Base-by-base conservation (phyloP, 495 filamentous ascomycete species). In the Xylaria curta region DNA sequence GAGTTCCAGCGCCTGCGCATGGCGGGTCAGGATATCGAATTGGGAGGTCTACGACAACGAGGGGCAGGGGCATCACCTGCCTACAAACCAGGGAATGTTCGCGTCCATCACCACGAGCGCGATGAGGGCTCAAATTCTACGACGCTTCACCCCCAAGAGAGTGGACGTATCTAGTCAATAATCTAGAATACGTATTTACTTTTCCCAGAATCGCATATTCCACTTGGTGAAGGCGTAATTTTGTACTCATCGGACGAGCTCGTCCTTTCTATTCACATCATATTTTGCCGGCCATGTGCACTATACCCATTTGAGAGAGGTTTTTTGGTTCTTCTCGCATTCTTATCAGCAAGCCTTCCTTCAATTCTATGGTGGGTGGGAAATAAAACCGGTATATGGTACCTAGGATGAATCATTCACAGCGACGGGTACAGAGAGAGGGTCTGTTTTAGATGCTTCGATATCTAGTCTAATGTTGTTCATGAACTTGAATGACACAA, bases 1-100 rank as follows among this genome's bases (percentile, higher is more conserved):
- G 82, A 82, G 61, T 26, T 24, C 1, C 75, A 74, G 3, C 61
- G 80, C 15, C 38, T 68, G 49, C 63, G 66, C 8, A 72, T 72
- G 21, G 36, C 54, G 38, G 53, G 67, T 2, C 73, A 73, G n/a
- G 77, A 78, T 13, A 79, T 79, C 67, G 77, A 79, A 44, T 15
- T 79, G 7, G 76, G 72, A 5, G 60, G 61, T 10, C 51, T 79
- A 36, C 77, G 77, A 46, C 74, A 72, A 28, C 66, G 77, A 33
- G 61, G 73, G 4, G 24, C 10, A 4, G 61, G 73, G 7, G 24
- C 12, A 10, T 66, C 69, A 17, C 69, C 69, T 7, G 49, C 17
- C 10, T 12, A 42, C 1, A 76, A 79, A 56, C 65, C 58, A 8
- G 71, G 73, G 2, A 49, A 72, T 15, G 49, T 71, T 24, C 69